Evolutionary conservation across 331 rosid genomes (phyloP), one percentile per base, ranked within the genome.

Genomic region (Malus hybrid): DNA sequence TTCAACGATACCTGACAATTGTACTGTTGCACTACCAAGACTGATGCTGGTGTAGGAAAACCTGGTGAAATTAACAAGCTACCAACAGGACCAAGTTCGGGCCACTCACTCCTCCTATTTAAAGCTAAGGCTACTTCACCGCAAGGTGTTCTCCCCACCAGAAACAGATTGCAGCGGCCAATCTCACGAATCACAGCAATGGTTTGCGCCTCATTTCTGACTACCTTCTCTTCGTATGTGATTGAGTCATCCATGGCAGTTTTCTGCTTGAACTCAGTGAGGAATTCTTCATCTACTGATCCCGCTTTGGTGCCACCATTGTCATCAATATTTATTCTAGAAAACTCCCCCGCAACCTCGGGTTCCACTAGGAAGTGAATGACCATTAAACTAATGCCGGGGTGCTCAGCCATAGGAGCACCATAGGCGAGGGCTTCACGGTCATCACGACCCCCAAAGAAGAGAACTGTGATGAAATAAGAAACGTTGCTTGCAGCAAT

Each of bases 401-500:
- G 96, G 65, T 90, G 93, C 42, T 90, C 91, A 0, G 85, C 89
- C 88, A 90, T 90, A 74, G 91, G 67, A 7, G 73, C 22, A 15
- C 90, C 96, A 20, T 78, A 85, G 46, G 89, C 88, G 15, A 90
- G 76, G 19, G 96, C 96, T 75, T 90, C 96, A 0, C 80, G 78
- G 54, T 90, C 96, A 39, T 90, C 93, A 8, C 46, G 18, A 2
- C 96, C 96, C 1, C 93, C 93, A 28, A 88, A 88, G 82, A 88
- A 90, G 0, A 86, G 60, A 33, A 85, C 84, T 0, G 83, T 82
- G 20, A 83, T 7, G 16, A 29, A 20, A 15, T 83, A 85, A 46
- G 83, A 83, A 65, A 88, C 85, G 56, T 83, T 76, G n/a, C 93
- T 90, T 18, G 93, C 83, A 9, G 86, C 48, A 1, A 90, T 65